Evolutionary conservation across 1,284 basidiomycete genomes (phyloP).

Genomic region (Apiotrichum veenhuisii): DNA sequence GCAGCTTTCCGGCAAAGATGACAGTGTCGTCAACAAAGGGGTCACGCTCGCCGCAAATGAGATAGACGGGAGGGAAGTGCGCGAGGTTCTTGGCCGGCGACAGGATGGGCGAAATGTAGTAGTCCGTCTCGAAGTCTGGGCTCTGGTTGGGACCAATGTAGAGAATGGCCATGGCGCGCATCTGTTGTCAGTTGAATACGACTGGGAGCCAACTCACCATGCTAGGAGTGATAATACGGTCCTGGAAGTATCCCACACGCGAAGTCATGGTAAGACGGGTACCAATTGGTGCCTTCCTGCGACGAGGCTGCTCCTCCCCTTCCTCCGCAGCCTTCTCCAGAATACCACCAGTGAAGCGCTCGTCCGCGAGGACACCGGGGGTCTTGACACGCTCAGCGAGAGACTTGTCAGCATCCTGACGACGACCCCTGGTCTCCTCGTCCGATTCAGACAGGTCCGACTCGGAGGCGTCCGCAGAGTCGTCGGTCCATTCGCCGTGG

Average conservation of each 20-base stretch:
- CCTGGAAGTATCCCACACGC: constrained; percentile 89
- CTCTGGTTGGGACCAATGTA: constrained; percentile 90
- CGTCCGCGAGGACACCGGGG: constrained; percentile 27
- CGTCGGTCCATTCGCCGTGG: constrained; percentile 51
- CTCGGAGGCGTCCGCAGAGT: constrained; percentile 8
- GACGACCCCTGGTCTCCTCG: constrained; percentile 22
- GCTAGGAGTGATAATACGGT: constrained; percentile 80
- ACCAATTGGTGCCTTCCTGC: constrained; percentile 57
- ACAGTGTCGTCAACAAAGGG: constrained; percentile 93
- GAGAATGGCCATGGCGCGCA: constrained; percentile 97
- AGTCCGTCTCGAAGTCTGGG: constrained; percentile 91
- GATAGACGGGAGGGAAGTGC: constrained; percentile 86
- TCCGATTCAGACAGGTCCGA: constrained; percentile 14
- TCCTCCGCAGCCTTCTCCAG: constrained; percentile 2
- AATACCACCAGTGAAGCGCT: constrained; percentile 18
- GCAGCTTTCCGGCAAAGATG: constrained; percentile 85
- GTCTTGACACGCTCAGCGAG: constrained; percentile 50
- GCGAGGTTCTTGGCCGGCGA: constrained; percentile 78
- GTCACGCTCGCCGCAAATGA: constrained; percentile 93
- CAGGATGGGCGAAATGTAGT: constrained; percentile 89
- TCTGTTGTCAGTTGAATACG: constrained; percentile 55
- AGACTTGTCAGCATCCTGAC: constrained; percentile 49
- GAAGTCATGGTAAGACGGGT: constrained; percentile 94
- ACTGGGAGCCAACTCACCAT: constrained; percentile 62
- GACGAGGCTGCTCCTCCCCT: constrained; percentile 20